phyloP scores from a whole-genome alignment of 2,329 filamentous ascomycete species.

The Verticillium isaacii region DNA sequence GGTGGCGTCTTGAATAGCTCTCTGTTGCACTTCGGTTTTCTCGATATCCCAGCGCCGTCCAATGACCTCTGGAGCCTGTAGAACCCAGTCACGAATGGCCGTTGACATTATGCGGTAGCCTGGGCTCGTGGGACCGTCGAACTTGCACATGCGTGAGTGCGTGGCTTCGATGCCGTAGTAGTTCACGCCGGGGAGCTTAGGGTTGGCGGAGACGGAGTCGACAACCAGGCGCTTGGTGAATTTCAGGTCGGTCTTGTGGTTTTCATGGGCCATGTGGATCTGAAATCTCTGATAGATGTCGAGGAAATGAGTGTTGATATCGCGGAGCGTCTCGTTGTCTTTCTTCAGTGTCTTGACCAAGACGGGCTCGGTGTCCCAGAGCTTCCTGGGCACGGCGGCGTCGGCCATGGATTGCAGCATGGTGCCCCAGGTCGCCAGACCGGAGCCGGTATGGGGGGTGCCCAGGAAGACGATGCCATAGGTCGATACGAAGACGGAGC shows the following conservation, averaged over 20 bases:
- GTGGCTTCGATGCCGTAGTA: slow-evolving; percentile 71
- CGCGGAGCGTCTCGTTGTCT: slow-evolving; percentile 69
- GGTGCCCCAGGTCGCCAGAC: slow-evolving; percentile 62
- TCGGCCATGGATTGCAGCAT: slow-evolving; percentile 65
- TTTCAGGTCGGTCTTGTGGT: slow-evolving; percentile 64
- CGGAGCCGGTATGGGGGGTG: slow-evolving; percentile 69
- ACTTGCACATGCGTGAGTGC: slow-evolving; percentile 71
- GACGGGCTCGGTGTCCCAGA: slow-evolving; percentile 61
- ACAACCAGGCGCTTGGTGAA: slow-evolving; percentile 62
- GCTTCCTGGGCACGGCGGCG: slow-evolving; percentile 57
- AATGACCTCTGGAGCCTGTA: slow-evolving; percentile 50
- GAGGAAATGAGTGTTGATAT: slow-evolving; percentile 69
- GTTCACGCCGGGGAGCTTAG: slow-evolving; percentile 63
- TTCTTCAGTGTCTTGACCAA: slow-evolving; percentile 67
- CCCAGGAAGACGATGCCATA: slow-evolving; percentile 74
- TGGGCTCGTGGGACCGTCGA: slow-evolving; percentile 56
- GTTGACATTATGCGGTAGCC: slow-evolving; percentile 55
- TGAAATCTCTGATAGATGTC: slow-evolving; percentile 67
- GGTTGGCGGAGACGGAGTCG: slow-evolving; percentile 64
- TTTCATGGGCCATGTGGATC: slow-evolving; percentile 74
- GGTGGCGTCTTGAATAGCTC: slow-evolving; percentile 37
- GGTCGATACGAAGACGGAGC: slow-evolving; percentile 69
- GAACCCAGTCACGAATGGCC: slow-evolving; percentile 45
- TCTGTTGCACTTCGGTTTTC: slow-evolving; percentile 42
- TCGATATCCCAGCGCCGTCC: slow-evolving; percentile 56